These are phyloP conservation scores for Amesomyces nigricolor DNA, from an alignment of 2,329 filamentous ascomycete species.

Conservation along the genomic window DNA sequence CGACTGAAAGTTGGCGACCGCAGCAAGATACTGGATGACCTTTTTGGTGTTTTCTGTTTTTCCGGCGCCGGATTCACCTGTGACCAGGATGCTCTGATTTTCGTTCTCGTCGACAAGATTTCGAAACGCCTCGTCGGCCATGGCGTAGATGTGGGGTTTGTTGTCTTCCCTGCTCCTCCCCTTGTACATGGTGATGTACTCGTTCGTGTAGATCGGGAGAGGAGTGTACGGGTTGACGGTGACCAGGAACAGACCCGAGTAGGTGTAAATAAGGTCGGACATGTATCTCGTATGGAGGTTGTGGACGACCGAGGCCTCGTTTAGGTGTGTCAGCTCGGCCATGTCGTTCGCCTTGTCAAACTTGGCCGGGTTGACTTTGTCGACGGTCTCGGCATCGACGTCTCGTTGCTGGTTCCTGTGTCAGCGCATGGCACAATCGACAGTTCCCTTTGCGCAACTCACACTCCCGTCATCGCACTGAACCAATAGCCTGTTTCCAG, in stretches of 20 bases:
- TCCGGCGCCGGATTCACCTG: constrained; percentile 93
- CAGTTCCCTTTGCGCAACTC: constrained; percentile 32
- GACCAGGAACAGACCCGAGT: constrained; percentile 93
- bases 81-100: constrained; percentile 97
- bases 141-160: constrained; percentile 94
- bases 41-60: constrained; percentile 99
- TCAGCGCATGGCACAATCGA: constrained; percentile 15
- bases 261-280: constrained; percentile 94
- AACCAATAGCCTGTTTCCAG: constrained; percentile 65
- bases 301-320: constrained; percentile 96
- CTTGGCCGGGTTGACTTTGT: constrained; percentile 98
- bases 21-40: constrained; percentile 95
- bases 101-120: constrained; percentile 91
- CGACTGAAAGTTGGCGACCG: constrained; percentile 81
- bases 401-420: constrained; percentile 64
- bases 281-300: constrained; percentile 95
- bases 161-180: constrained; percentile 87
- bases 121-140: constrained; percentile 93
- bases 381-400: constrained; percentile 78
- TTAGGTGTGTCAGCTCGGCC: constrained; percentile 96
- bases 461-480: constrained; percentile 91
- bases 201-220: constrained; percentile 89
- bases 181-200: constrained; percentile 98
- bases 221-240: constrained; percentile 96
- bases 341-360: constrained; percentile 99